Evolutionary conservation across 352 stramenopile species (phyloP).

Genomic region (Phytophthora pluvialis): DNA sequence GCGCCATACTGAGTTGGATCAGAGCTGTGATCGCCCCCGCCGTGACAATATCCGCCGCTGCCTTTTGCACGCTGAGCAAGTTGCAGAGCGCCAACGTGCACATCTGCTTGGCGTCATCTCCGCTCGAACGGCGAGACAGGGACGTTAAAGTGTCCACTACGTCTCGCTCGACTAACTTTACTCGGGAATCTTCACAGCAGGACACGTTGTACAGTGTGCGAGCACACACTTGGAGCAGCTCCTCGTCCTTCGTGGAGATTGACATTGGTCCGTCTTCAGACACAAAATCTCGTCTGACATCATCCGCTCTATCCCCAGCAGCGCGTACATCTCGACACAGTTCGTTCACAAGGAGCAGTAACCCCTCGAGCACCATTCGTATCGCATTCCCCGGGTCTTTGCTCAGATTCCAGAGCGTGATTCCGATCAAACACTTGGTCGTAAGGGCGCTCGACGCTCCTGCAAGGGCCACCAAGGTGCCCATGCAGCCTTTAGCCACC

Average conservation of each 20-base stretch:
- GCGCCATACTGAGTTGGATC: slow-evolving; percentile 65
- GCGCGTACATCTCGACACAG: slow-evolving; percentile 45
- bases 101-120: slow-evolving; percentile 70
- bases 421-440: slow-evolving; percentile 63
- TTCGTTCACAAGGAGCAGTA: slow-evolving; percentile 67
- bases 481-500: slow-evolving; percentile 75
- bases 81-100: slow-evolving; percentile 83
- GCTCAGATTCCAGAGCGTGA: slow-evolving; percentile 71
- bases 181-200: slow-evolving; percentile 64
- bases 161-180: slow-evolving; percentile 76
- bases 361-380: slow-evolving; percentile 80
- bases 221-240: slow-evolving; percentile 53
- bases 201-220: slow-evolving; percentile 77
- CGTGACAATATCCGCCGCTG: slow-evolving; percentile 69
- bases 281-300: background rate
- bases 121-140: slow-evolving; percentile 44
- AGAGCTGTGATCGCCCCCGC: slow-evolving; percentile 70
- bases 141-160: slow-evolving; percentile 60
- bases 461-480: slow-evolving; percentile 56
- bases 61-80: slow-evolving; percentile 76
- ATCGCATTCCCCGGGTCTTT: slow-evolving; percentile 69
- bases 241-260: slow-evolving; percentile 21
- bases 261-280: background rate
- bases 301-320: background rate
- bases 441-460: slow-evolving; percentile 32